phyloP scores from a whole-genome alignment of 495 filamentous ascomycete species.

The Trichoderma reesei region DNA sequence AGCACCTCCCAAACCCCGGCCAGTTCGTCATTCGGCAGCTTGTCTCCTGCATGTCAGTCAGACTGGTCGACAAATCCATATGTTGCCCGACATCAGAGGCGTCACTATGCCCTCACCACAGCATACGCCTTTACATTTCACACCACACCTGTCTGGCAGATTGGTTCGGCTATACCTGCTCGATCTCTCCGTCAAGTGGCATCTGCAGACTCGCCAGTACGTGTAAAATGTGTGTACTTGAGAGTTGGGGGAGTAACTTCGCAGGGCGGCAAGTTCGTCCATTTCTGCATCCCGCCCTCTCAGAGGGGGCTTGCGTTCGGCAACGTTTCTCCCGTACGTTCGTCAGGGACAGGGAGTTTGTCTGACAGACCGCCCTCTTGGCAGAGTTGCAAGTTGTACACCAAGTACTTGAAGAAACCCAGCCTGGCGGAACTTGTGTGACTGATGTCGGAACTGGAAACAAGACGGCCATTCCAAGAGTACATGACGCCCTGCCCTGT shows the following conservation, averaged over 20 bases:
- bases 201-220: background rate
- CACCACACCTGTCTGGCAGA: background rate
- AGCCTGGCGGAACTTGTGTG: background rate
- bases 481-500: background rate
- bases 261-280: too few relatives aligned
- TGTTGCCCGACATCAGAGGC: background rate
- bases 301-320: background rate
- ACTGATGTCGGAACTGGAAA: background rate
- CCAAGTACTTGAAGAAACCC: background rate
- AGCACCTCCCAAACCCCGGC: background rate
- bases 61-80: background rate
- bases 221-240: background rate
- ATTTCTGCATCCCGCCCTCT: background rate
- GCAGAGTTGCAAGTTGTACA: background rate
- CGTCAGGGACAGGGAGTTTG: background rate
- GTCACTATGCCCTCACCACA: conserved; percentile 2
- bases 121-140: background rate
- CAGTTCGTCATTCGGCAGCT: conserved; percentile 5
- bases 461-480: background rate
- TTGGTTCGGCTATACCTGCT: background rate
- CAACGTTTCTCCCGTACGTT: background rate
- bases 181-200: background rate
- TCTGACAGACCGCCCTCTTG: background rate
- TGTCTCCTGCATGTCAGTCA: background rate
- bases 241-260: background rate